Conservation (phyloP, 805 yeast species). For the Teunomyces gatunensis region DNA sequence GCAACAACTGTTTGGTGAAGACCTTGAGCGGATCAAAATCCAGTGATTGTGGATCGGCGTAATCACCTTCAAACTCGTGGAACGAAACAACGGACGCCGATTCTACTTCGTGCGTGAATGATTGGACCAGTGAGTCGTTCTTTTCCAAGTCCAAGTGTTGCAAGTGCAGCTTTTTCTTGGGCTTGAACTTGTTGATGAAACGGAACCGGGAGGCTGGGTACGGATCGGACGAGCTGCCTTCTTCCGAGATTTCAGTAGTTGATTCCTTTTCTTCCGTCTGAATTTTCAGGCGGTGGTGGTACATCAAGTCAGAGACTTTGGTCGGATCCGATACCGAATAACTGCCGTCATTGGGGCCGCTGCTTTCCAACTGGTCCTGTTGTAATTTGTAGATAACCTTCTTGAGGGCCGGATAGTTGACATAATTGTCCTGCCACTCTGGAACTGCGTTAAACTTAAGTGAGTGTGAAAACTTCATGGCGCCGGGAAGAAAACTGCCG, state of each 20-base stretch:
- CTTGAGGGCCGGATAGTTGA: conserved; percentile 50
- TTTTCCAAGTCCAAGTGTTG: conserved; percentile 6
- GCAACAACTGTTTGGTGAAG: conserved; percentile 45
- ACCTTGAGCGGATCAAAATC: conserved; percentile 33
- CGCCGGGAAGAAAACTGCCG: background rate
- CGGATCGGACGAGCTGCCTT: conserved; percentile 1
- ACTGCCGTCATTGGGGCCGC: conserved; percentile 24
- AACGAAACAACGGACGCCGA: conserved; percentile 16
- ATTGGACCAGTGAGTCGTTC: conserved; percentile 9
- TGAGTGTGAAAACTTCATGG: conserved; percentile 52
- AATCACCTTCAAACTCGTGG: conserved; percentile 5
- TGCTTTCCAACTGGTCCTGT: conserved; percentile 27
- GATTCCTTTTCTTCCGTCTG: conserved; percentile 1
- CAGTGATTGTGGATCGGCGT: conserved; percentile 6
- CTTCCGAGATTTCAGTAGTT: background rate
- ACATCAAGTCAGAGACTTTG: conserved; percentile 29
- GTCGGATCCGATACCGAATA: conserved; percentile 17
- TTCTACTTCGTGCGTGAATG: conserved; percentile 17
- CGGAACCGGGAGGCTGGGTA: conserved; percentile 12
- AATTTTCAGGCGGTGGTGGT: conserved; percentile 2
- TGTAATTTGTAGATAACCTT: conserved; percentile 56
- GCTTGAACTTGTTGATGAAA: conserved; percentile 17
- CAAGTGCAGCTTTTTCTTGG: conserved; percentile 8
- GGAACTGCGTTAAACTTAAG: conserved; percentile 53
- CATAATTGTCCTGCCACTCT: conserved; percentile 48